Conservation (phyloP, 345 rosid genomes). For the Euphorbia lathyris region DNA sequence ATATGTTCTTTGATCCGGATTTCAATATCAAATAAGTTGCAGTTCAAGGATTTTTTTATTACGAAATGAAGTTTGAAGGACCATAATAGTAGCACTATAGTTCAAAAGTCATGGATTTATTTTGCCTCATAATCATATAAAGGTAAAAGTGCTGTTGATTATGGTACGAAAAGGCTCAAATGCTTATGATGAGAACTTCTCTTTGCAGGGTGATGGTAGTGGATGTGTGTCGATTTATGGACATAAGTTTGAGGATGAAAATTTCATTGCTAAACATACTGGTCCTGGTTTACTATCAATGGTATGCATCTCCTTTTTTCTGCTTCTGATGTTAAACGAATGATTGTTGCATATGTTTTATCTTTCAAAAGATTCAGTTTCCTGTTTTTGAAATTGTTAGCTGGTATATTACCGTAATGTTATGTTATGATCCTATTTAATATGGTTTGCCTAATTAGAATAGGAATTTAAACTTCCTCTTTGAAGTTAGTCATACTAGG, state of each 20-base stretch:
- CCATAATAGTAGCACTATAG: no score
- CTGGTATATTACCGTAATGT: not conserved
- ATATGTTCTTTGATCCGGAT: no score
- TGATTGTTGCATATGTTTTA: not conserved
- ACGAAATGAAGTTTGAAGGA: no score
- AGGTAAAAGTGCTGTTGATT: not conserved
- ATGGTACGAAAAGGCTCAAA: not conserved
- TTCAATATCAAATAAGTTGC: no score
- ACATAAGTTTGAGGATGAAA: constrained; percentile 83
- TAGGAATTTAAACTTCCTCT: no score
- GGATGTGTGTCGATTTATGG: constrained; percentile 89
- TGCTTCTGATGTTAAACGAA: not conserved
- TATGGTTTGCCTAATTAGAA: no score
- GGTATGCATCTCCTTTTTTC: constrained; percentile 39
- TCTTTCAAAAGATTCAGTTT: not conserved
- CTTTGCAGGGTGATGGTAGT: constrained; percentile 86
- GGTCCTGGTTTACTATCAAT: constrained; percentile 94
- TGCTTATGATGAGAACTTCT: not conserved
- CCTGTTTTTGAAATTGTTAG: not conserved
- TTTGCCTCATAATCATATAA: no score
- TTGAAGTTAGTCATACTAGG: no score
- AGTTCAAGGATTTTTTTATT: no score
- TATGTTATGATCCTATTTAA: no score
- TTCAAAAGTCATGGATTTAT: no score
- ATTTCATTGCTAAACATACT: constrained; percentile 85